A percentile compares a stretch with the other conserved stretches of the same genome.
phyloP scores from a whole-genome alignment of 495 filamentous ascomycete genomes.

The Penicillium bovifimosum region DNA sequence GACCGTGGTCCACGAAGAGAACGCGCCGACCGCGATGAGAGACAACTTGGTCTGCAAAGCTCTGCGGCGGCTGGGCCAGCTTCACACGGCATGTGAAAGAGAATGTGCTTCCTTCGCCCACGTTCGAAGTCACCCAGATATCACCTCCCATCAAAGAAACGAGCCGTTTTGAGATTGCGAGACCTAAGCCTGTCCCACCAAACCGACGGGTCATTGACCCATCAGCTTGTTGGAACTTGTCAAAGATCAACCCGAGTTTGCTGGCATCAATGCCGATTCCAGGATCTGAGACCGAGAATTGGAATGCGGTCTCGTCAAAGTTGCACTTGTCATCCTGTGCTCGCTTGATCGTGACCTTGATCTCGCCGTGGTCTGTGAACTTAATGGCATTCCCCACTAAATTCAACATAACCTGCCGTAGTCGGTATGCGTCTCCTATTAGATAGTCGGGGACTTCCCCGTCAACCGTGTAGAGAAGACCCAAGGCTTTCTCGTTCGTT shows the following conservation, averaged over 20 bases:
- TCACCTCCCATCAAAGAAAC: conserved; percentile 75
- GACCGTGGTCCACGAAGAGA: conserved; percentile 79
- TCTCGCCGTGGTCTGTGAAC: conserved; percentile 69
- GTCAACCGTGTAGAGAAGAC: conserved; percentile 49
- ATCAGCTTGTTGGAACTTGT: conserved; percentile 84
- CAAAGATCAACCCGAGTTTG: conserved; percentile 65
- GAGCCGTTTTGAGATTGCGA: conserved; percentile 71
- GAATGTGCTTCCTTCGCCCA: conserved; percentile 80
- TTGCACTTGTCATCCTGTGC: conserved; percentile 47
- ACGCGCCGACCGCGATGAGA: conserved; percentile 76
- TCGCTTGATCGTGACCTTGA: conserved; percentile 53
- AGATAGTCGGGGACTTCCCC: conserved; percentile 37
- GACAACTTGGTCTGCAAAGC: conserved; percentile 66
- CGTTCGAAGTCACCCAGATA: conserved; percentile 84
- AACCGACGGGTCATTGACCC: conserved; percentile 84
- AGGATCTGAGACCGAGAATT: conserved; percentile 63
- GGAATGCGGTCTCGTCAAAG: conserved; percentile 33
- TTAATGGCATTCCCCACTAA: conserved; percentile 80
- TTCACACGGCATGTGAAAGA: conserved; percentile 77
- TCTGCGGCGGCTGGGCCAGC: conserved; percentile 66
- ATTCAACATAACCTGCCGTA: conserved; percentile 77
- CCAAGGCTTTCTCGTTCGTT: conserved; percentile 72
- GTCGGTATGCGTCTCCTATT: conserved; percentile 67
- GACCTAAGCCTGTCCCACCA: conserved; percentile 71
- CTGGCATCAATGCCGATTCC: conserved; percentile 79